Evolutionary conservation across 23 red algal species (phyloP).

Genomic region (Pyropia haitanensis): DNA sequence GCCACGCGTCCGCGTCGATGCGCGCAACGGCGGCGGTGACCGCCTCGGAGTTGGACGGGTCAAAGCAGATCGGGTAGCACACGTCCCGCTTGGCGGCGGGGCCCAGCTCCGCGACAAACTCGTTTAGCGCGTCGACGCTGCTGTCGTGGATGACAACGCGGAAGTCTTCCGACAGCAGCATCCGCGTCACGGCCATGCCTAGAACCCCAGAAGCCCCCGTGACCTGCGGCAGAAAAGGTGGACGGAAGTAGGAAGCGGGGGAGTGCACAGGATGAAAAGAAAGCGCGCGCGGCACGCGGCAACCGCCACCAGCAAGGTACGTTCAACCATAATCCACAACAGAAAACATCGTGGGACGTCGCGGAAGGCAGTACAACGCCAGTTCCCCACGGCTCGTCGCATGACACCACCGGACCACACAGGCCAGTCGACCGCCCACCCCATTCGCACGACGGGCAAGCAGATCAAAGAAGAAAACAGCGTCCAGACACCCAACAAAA

Average conservation of each 20-base stretch:
- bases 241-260: background rate
- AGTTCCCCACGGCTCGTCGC: background rate
- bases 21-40: slow-evolving; percentile 63
- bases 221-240: slow-evolving; percentile 15
- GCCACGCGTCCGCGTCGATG: slow-evolving; percentile 70
- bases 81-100: slow-evolving; percentile 40
- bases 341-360: background rate
- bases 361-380: background rate
- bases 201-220: slow-evolving; percentile 93
- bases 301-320: background rate
- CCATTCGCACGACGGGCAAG: no score
- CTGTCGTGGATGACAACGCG: slow-evolving; percentile 93
- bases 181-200: slow-evolving; percentile 73
- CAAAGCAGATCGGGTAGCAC: slow-evolving; percentile 95
- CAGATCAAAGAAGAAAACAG: no score
- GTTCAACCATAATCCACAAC: background rate
- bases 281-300: background rate
- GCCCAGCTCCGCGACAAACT: slow-evolving; percentile 63
- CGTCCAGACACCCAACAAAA: no score
- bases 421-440: no score
- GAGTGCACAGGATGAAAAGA: background rate
- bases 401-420: background rate
- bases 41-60: slow-evolving; percentile 63
- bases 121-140: slow-evolving; percentile 64
- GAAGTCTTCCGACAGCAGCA: slow-evolving; percentile 87